Evolutionary conservation across 768 basidiomycete species (phyloP), one percentile per base, ranked within the genome.

Genomic region (Leccinum variicolor): DNA sequence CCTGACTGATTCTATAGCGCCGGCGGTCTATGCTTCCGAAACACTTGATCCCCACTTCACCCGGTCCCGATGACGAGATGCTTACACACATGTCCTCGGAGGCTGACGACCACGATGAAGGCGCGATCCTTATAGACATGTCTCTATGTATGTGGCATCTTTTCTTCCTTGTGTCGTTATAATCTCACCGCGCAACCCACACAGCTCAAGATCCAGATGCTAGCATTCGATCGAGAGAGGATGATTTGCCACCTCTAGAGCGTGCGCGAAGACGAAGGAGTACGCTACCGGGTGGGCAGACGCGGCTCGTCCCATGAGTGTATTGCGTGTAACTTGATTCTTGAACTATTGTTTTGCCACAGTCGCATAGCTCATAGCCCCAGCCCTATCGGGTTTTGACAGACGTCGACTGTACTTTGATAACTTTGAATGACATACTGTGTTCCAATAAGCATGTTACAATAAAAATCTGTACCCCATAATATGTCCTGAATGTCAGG

Each of bases 1-100:
- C 49, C n/a, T 25, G 2, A 46, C 36, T 58, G 25, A 52, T 36
- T 25, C 1, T 57, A 21, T 63, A 90, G 87, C 85, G 87, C 23
- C 86, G 89, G 21, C 83, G 85, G 50, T 89, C 90, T 4, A 84
- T 88, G 79, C 71, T 90, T 47, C 89, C 90, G 0, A 86, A 83
- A 61, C 70, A 82, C 23, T 75, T 86, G 62, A 73, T 78, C 17
- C 75, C 73, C 1, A 61, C 25, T 14, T 72, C 70, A 5, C 66
- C 66, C 0, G 57, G 52, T 39, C 61, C 64, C 3, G 59, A 25
- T 4, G 15, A 28, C 28, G 62, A 67, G 3, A 41, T 45, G 9
- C 49, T 60, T 1, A 6, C 55, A 26, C 39, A 69, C 48, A 39
- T 60, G 56, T 70, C 71, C 6, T 72, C 64, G 1, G 69, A 70